Evolutionary conservation across 2,329 filamentous ascomycete genomes (phyloP).

Genomic region (Lachnellula subtilissima): DNA sequence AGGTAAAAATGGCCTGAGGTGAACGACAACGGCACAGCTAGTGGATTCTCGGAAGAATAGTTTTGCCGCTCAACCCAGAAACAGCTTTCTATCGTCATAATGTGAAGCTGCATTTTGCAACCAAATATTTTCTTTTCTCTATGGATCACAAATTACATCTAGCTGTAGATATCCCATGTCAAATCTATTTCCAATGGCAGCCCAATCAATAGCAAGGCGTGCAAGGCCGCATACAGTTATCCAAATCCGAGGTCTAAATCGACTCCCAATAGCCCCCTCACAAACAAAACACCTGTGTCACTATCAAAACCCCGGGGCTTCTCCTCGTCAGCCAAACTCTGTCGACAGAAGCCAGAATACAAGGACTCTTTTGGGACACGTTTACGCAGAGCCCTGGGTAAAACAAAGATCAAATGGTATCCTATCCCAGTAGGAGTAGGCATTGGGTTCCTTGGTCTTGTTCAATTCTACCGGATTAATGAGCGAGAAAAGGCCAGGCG

Average conservation of each 20-base stretch:
- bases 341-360: slow-evolving; percentile 23
- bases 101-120: too few species aligned
- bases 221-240: slow-evolving; percentile 9
- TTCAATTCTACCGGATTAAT: slow-evolving; percentile 60
- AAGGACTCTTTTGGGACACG: slow-evolving; percentile 34
- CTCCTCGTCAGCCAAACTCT: slow-evolving; percentile 24
- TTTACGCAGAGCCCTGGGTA: slow-evolving; percentile 52
- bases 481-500: slow-evolving; percentile 41
- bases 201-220: slow-evolving; percentile 7
- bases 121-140: neutral
- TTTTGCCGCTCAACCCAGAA: too few species aligned
- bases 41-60: too few species aligned
- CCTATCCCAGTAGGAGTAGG: slow-evolving; percentile 66
- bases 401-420: slow-evolving; percentile 67
- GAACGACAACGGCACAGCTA: too few species aligned
- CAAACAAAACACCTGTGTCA: slow-evolving; percentile 16
- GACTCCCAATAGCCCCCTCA: slow-evolving; percentile 2
- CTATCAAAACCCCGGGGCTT: slow-evolving; percentile 22
- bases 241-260: slow-evolving; percentile 7
- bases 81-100: too few species aligned
- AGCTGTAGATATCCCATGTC: neutral
- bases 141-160: slow-evolving; percentile 1
- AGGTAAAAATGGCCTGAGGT: neutral
- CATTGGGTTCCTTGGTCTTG: slow-evolving; percentile 60
- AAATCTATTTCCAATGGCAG: slow-evolving; percentile 1